Conservation (phyloP, 768 basidiomycete species). For the Phaeotremella skinneri region DNA sequence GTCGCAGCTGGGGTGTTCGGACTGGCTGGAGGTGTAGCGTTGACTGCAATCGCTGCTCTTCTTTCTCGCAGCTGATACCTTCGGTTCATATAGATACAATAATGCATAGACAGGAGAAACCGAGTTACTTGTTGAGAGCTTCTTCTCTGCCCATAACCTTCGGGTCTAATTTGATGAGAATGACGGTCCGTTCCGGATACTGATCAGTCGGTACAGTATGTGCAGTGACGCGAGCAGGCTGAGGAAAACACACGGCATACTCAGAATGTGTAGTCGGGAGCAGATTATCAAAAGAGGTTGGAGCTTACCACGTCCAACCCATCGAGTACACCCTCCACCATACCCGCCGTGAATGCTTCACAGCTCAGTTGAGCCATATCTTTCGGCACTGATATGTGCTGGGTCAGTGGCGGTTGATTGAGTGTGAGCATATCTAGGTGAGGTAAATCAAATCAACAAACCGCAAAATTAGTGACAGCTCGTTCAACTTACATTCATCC, state of each 20-base stretch:
- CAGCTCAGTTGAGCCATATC: slow-evolving; percentile 93
- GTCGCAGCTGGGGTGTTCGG: slow-evolving; percentile 16
- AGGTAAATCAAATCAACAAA: background rate
- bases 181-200: slow-evolving; percentile 82
- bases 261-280: slow-evolving; percentile 7
- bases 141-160: slow-evolving; percentile 92
- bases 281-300: background rate
- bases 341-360: slow-evolving; percentile 94
- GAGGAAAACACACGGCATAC: slow-evolving; percentile 8
- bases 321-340: slow-evolving; percentile 94
- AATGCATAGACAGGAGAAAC: slow-evolving; percentile 18
- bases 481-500: slow-evolving; percentile 77
- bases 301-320: slow-evolving; percentile 86
- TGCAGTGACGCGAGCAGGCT: slow-evolving; percentile 96
- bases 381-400: slow-evolving; percentile 86
- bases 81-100: background rate
- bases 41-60: slow-evolving; percentile 5
- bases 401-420: slow-evolving; percentile 89
- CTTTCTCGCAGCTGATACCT: background rate
- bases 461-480: background rate
- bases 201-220: slow-evolving; percentile 84
- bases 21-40: background rate
- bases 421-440: slow-evolving; percentile 90
- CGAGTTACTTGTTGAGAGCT: slow-evolving; percentile 63
- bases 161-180: slow-evolving; percentile 92